A percentile compares a stretch with the other conserved stretches of the same genome.
Conservation (phyloP, 2,329 filamentous ascomycete species). For the Scopulariopsis brevicaulis region DNA sequence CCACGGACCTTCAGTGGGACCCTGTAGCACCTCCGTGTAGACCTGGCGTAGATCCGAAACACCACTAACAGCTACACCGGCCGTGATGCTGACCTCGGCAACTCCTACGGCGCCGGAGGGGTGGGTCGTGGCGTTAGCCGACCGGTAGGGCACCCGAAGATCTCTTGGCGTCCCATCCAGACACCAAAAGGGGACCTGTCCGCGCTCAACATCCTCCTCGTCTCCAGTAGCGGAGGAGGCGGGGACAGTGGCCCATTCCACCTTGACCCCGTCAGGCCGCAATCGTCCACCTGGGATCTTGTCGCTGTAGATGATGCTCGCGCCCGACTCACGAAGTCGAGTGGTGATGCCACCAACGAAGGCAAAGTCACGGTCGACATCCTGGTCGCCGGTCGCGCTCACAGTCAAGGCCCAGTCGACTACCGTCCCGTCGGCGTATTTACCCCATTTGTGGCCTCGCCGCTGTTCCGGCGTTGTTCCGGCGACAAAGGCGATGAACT, state of each 20-base stretch:
- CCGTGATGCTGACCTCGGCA: background rate
- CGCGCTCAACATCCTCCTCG: constrained; percentile 11
- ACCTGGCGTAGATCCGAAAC: background rate
- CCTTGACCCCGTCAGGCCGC: constrained; percentile 38
- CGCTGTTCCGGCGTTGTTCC: constrained; percentile 19
- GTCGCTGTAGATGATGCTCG: constrained; percentile 28
- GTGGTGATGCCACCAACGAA: background rate
- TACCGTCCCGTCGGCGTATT: constrained; percentile 31
- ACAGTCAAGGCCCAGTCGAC: constrained; percentile 51
- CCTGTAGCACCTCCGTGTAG: background rate
- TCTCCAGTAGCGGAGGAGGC: constrained; percentile 16
- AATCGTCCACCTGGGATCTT: constrained; percentile 40
- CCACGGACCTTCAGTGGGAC: background rate
- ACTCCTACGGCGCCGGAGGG: background rate
- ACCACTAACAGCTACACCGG: background rate
- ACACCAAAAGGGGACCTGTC: constrained; percentile 53
- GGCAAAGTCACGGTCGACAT: constrained; percentile 13
- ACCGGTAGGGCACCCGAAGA: constrained; percentile 35
- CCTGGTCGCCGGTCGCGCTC: constrained; percentile 22
- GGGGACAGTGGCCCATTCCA: constrained; percentile 42
- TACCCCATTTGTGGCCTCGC: constrained; percentile 46
- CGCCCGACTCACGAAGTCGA: background rate
- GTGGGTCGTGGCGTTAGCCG: background rate
- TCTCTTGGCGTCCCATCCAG: constrained; percentile 47
- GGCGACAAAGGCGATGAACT: constrained; percentile 48